phyloP scores from a whole-genome alignment of 345 rosid genomes.

The Pistacia vera region DNA sequence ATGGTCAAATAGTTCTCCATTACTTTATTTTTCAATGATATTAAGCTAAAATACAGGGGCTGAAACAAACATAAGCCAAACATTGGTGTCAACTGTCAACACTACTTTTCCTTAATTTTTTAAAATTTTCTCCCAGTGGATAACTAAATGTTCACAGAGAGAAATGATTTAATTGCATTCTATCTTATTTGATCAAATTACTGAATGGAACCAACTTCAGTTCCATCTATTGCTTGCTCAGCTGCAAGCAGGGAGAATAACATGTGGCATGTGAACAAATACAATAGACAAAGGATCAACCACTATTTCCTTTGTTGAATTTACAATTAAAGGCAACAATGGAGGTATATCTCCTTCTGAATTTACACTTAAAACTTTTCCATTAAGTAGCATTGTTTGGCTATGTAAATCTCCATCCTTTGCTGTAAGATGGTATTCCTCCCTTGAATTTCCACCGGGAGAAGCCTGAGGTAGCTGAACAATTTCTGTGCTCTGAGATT shows the following conservation, averaged over 20 bases:
- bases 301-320: constrained; percentile 45
- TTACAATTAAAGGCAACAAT: constrained; percentile 52
- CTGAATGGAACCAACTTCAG: constrained; percentile 26
- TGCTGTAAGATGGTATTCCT: constrained; percentile 84
- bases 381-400: constrained; percentile 81
- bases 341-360: constrained; percentile 68
- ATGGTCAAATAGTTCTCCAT: too few species aligned
- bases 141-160: too few species aligned
- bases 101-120: too few species aligned
- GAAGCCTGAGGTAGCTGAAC: constrained; percentile 26
- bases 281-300: constrained; percentile 73
- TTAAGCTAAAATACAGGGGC: too few species aligned
- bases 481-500: constrained; percentile 20
- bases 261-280: constrained; percentile 59
- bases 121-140: too few species aligned
- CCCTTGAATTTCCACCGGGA: constrained; percentile 41
- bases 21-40: too few species aligned
- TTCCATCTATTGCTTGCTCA: constrained; percentile 31
- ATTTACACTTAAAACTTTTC: constrained; percentile 58
- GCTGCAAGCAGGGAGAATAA: constrained; percentile 57
- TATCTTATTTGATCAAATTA: constrained; percentile 25
- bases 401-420: constrained; percentile 80
- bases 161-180: not conserved
- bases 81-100: too few species aligned
- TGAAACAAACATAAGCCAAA: too few species aligned